Evolutionary conservation across 2,329 filamentous ascomycete species (phyloP), one percentile per base, ranked within the genome.

Genomic region (Fusarium sp.): DNA sequence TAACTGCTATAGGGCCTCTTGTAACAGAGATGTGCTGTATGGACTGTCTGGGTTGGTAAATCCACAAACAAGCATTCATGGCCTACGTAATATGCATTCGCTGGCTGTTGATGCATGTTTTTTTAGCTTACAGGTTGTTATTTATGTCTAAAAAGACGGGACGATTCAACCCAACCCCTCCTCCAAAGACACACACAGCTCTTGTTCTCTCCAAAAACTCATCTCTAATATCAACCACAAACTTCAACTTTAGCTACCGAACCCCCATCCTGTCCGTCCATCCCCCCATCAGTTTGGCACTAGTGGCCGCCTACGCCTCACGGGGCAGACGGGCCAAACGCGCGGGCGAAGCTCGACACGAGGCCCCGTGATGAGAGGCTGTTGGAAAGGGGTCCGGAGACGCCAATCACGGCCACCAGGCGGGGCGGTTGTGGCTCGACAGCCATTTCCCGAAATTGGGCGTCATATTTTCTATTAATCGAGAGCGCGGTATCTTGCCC

Each of bases 371-470:
- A 72, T 74, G 64, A 68, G 67, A 59, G 62, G 46, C 31, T 40
- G 57, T 33, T 56, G 74, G 70, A 75, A 77, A 74, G 74, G 75
- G 74, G 67, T 62, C 36, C 24, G 20, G 20, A 27, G 24, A 59
- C 57, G 67, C 72, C 75, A 78, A 78, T 75, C 67, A 73, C 59
- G 53, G 40, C 31, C 46, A 33, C 33, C 33, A 57, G 31, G 70
- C 72, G 74, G 74, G 67, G 74, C 74, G 29, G 51, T 64, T 77
- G 72, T 77, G 75, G 75, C 75, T 77, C 75, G 73, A 77, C 66
- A 68, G 40, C 64, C 73, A 70, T 77, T 75, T 77, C 73, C 69
- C 40, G 64, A 78, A 75, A 77, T 77, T 78, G 67, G 64, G 55
- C 59, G 53, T 62, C 58, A 73, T 70, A 65, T 73, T 69, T 36